Conservation (phyloP, 352 stramenopile species). For the Phytophthora idaei region DNA sequence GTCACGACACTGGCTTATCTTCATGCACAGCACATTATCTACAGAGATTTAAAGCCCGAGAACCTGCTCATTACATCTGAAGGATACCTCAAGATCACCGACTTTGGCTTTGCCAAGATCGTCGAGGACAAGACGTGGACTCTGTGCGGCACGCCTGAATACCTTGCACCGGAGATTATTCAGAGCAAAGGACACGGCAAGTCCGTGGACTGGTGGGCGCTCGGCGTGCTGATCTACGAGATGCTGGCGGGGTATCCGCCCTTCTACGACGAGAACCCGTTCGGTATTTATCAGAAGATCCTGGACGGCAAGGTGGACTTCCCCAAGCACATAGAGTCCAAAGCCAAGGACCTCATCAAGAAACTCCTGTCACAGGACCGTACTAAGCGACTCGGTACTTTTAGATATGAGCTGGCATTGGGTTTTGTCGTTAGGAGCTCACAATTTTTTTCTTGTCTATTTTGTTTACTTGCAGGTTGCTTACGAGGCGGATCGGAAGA, state of each 20-base stretch:
- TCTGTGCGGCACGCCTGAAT: conserved; percentile 93
- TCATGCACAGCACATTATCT: conserved; percentile 93
- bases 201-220: conserved; percentile 92
- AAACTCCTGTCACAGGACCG: conserved; percentile 90
- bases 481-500: conserved; percentile 89
- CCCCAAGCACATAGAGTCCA: conserved; percentile 89
- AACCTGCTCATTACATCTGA: conserved; percentile 92
- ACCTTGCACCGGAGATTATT: conserved; percentile 94
- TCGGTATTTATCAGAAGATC: conserved; percentile 96
- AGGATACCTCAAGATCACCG: conserved; percentile 92
- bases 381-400: conserved; percentile 87
- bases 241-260: conserved; percentile 91
- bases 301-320: conserved; percentile 91
- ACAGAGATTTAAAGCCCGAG: conserved; percentile 93
- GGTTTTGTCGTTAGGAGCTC: neutral
- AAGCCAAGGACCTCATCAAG: conserved; percentile 92
- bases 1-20: conserved; percentile 89
- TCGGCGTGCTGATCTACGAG: conserved; percentile 92
- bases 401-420: neutral
- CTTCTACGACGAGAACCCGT: conserved; percentile 93
- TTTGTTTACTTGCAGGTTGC: conserved; percentile 63
- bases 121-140: conserved; percentile 91
- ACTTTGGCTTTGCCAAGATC: conserved; percentile 95
- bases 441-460: conserved; percentile 1
- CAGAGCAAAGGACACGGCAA: conserved; percentile 90